phyloP scores from a whole-genome alignment of 257 asterid genomes.

The Primulina eburnea region DNA sequence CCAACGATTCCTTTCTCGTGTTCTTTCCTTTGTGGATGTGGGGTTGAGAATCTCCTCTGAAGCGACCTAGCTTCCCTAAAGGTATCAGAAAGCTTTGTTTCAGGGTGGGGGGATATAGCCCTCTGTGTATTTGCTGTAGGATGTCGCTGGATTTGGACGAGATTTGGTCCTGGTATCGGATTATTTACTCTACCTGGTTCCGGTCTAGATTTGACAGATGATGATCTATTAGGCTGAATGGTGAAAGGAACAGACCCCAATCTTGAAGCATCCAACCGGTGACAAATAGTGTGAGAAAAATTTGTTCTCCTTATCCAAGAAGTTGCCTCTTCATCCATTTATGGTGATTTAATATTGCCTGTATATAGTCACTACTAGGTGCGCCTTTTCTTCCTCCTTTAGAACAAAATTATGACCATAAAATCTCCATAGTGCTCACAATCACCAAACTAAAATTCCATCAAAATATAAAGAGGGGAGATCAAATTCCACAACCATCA shows the following conservation, averaged over 20 bases:
- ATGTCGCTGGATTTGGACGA: constrained; percentile 41
- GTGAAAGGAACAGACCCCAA: constrained; percentile 47
- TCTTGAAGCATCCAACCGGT: constrained; percentile 66
- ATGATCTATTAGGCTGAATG: constrained; percentile 29
- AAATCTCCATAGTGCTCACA: constrained; percentile 16
- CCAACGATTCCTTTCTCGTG: constrained; percentile 38
- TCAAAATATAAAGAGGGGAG: constrained; percentile 30
- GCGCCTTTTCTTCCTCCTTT: constrained; percentile 24
- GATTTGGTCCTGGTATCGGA: constrained; percentile 37
- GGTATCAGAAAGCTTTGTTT: constrained; percentile 56
- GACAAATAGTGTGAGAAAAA: constrained; percentile 77
- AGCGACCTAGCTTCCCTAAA: constrained; percentile 70
- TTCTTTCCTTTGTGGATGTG: constrained; percentile 48
- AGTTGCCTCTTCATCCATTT: constrained; percentile 74
- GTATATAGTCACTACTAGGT: constrained; percentile 13
- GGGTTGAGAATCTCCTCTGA: constrained; percentile 63
- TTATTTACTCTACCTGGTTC: constrained; percentile 13
- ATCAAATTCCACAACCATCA: constrained; percentile 38
- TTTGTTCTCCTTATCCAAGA: constrained; percentile 93
- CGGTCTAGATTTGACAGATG: constrained; percentile 41
- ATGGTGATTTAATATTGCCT: constrained; percentile 14
- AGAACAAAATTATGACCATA: constrained; percentile 31
- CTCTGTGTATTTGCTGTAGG: constrained; percentile 49
- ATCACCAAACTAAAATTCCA: constrained; percentile 32
- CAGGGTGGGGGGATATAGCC: constrained; percentile 70